A percentile compares a stretch with the other conserved stretches of the same genome.
Evolutionary conservation across 768 basidiomycete genomes (phyloP).

Genomic region (Leccinum imitatum): DNA sequence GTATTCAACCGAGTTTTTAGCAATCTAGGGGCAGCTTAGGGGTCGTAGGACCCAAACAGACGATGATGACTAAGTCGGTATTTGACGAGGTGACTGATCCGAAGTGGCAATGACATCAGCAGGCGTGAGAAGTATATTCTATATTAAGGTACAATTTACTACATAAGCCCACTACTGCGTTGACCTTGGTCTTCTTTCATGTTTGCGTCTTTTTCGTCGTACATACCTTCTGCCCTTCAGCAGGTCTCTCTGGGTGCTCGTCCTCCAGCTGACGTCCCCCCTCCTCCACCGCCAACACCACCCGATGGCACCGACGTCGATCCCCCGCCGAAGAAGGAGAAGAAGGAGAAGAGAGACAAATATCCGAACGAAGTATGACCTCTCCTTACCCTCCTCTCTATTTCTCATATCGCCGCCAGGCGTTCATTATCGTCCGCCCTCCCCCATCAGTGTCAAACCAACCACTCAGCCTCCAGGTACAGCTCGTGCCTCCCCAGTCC

Average conservation of each 20-base stretch:
- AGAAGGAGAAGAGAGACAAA: slow-evolving; percentile 37
- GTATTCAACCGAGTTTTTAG: too few species aligned
- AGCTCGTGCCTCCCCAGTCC: slow-evolving; percentile 71
- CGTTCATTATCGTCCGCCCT: slow-evolving; percentile 89
- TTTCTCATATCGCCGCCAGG: slow-evolving; percentile 43
- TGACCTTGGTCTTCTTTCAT: slow-evolving; percentile 28
- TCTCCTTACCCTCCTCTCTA: slow-evolving; percentile 5
- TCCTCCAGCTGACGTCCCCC: slow-evolving; percentile 19
- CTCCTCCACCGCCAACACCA: slow-evolving; percentile 11
- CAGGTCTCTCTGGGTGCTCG: slow-evolving; percentile 30
- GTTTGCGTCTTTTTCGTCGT: slow-evolving; percentile 53
- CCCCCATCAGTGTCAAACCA: slow-evolving; percentile 85
- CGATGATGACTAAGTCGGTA: not conserved
- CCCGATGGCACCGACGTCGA: slow-evolving; percentile 23
- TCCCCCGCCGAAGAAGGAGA: slow-evolving; percentile 45
- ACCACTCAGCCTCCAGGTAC: slow-evolving; percentile 87
- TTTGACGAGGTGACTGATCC: slow-evolving; percentile 4
- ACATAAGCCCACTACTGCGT: slow-evolving; percentile 16
- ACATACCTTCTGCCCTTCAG: slow-evolving; percentile 51
- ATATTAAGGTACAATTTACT: not conserved
- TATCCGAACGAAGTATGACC: slow-evolving; percentile 47
- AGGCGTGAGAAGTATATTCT: slow-evolving; percentile 16
- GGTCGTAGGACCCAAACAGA: too few species aligned
- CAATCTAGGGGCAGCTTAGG: too few species aligned
- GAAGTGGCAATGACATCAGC: slow-evolving; percentile 9